A percentile compares a stretch with the other conserved stretches of the same genome.
Conservation (phyloP, 352 stramenopile species). For the Phytophthora quininea region DNA sequence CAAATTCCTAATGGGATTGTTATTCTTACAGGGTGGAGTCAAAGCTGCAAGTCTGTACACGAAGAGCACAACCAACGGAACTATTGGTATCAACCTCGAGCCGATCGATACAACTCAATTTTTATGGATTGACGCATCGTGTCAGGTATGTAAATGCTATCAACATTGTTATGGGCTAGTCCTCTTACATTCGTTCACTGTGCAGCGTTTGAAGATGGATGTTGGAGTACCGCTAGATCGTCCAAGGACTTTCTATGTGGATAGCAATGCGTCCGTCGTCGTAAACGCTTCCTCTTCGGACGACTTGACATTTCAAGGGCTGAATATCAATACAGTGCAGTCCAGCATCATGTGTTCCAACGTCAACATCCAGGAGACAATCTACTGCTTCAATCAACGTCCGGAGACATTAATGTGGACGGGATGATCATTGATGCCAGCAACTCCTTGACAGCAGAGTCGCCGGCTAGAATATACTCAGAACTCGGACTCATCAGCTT, state of each 20-base stretch:
- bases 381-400: conserved; percentile 45
- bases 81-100: conserved; percentile 31
- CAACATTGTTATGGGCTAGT: too few relatives aligned
- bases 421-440: conserved; percentile 48
- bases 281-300: conserved; percentile 38
- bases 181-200: background rate
- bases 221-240: conserved; percentile 40
- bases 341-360: conserved; percentile 55
- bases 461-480: conserved; percentile 41
- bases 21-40: conserved; percentile 20
- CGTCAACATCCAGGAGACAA: conserved; percentile 40
- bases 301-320: conserved; percentile 32
- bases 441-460: conserved; percentile 31
- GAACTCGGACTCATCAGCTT: conserved; percentile 53
- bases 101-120: conserved; percentile 53
- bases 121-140: conserved; percentile 73
- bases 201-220: conserved; percentile 50
- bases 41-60: conserved; percentile 33
- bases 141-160: conserved; percentile 43
- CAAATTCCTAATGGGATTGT: background rate
- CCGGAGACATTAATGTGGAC: conserved; percentile 59
- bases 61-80: conserved; percentile 30
- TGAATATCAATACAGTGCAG: conserved; percentile 49
- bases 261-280: conserved; percentile 60
- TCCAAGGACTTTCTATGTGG: conserved; percentile 36